Percentiles rank a stretch among this genome's conserved stretches.
phyloP scores from a whole-genome alignment of 306 rosid genomes.

The Trifolium fragiferum region DNA sequence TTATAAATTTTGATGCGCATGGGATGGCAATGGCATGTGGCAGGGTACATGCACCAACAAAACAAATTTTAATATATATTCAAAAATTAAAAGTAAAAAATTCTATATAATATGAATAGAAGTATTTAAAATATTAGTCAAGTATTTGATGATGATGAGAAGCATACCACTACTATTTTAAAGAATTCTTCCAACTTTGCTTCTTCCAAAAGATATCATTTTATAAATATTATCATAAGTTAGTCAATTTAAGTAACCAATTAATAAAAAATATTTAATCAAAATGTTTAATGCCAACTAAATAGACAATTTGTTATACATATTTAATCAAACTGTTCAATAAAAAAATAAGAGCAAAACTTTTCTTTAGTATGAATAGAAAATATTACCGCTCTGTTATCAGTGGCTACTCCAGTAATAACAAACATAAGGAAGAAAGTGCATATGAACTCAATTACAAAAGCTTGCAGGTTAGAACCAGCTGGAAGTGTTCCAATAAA shows the following conservation, averaged over 20 bases:
- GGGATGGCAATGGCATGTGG: not conserved
- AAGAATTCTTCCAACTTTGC: not conserved
- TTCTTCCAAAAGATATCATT: constrained; percentile 2
- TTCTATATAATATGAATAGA: not conserved
- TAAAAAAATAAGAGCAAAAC: not conserved
- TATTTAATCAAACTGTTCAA: not conserved
- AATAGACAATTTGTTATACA: not conserved
- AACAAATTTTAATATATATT: not conserved
- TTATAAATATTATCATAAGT: not conserved
- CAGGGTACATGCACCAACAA: not conserved
- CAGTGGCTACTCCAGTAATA: constrained; percentile 81
- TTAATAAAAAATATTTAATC: not conserved
- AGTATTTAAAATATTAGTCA: not conserved
- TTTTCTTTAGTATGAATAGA: not conserved
- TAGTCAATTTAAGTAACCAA: not conserved
- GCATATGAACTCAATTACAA: constrained; percentile 76
- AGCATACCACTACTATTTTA: constrained; percentile 9
- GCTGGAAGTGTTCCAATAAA: constrained; percentile 67
- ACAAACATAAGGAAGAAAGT: constrained; percentile 87
- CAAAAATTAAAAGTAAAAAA: not conserved
- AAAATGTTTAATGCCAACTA: not conserved
- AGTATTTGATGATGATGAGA: not conserved
- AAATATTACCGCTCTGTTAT: constrained; percentile 71
- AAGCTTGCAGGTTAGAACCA: constrained; percentile 63
- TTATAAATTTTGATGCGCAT: not conserved